Conservation (phyloP, 148 eudicot species). For the Cornus florida region DNA sequence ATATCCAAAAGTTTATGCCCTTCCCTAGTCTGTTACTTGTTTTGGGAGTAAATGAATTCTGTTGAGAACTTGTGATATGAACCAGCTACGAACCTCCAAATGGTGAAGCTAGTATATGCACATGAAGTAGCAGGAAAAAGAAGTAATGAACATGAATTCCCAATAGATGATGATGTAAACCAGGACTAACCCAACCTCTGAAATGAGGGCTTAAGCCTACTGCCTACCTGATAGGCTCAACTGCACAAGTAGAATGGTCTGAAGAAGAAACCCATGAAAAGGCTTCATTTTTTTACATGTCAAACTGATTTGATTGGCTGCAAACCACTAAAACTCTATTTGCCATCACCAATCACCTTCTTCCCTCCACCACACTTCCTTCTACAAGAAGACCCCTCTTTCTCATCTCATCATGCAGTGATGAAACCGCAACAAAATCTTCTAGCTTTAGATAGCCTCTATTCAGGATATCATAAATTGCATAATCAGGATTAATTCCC, state of each 20-base stretch:
- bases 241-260: background rate
- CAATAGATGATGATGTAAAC: background rate
- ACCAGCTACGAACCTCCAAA: background rate
- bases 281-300: background rate
- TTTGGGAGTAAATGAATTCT: background rate
- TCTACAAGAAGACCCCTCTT: constrained; percentile 9
- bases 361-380: background rate
- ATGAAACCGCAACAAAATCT: constrained; percentile 11
- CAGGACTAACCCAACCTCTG: background rate
- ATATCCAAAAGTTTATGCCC: no score
- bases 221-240: background rate
- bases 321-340: background rate
- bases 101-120: background rate
- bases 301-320: background rate
- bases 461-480: constrained; percentile 22
- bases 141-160: background rate
- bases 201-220: background rate
- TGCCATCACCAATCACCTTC: constrained; percentile 1
- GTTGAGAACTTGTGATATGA: background rate
- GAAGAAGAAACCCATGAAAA: background rate
- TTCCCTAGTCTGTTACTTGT: background rate
- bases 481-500: constrained; percentile 22
- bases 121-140: background rate
- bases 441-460: constrained; percentile 22
- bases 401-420: constrained; percentile 22